phyloP scores from a whole-genome alignment of 2,329 filamentous ascomycete species.

The Neocucurbitaria cava region DNA sequence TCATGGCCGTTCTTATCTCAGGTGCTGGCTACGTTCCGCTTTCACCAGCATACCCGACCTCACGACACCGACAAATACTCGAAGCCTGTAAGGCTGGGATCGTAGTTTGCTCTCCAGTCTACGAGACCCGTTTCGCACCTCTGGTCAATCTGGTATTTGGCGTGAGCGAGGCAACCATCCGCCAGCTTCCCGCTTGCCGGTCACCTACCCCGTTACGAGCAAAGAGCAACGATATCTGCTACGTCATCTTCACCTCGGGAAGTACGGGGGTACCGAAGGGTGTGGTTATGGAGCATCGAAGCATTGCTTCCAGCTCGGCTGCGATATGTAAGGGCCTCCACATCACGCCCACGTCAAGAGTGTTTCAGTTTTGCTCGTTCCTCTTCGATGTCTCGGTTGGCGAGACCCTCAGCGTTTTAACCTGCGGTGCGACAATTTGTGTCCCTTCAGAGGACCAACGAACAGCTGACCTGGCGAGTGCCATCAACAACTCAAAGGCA shows the following conservation, averaged over 20 bases:
- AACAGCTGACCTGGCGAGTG: conserved; percentile 52
- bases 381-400: conserved; percentile 45
- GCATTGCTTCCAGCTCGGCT: conserved; percentile 36
- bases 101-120: conserved; percentile 37
- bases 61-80: conserved; percentile 37
- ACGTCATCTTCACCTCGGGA: conserved; percentile 43
- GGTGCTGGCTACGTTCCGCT: conserved; percentile 44
- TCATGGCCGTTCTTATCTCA: conserved; percentile 46
- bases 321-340: conserved; percentile 38
- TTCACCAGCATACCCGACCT: conserved; percentile 34
- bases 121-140: conserved; percentile 24
- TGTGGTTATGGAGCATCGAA: conserved; percentile 39
- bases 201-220: conserved; percentile 17
- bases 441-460: conserved; percentile 50
- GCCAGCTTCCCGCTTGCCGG: conserved; percentile 16
- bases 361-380: conserved; percentile 46
- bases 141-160: conserved; percentile 25
- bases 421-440: conserved; percentile 42
- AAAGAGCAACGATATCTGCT: conserved; percentile 30
- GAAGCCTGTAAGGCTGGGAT: conserved; percentile 34
- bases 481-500: conserved; percentile 35
- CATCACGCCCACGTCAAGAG: conserved; percentile 34
- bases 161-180: conserved; percentile 25
- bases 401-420: conserved; percentile 43
- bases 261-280: conserved; percentile 44